Evolutionary conservation across 257 asterid genomes (phyloP).

Genomic region (Fraxinus cuspidata): DNA sequence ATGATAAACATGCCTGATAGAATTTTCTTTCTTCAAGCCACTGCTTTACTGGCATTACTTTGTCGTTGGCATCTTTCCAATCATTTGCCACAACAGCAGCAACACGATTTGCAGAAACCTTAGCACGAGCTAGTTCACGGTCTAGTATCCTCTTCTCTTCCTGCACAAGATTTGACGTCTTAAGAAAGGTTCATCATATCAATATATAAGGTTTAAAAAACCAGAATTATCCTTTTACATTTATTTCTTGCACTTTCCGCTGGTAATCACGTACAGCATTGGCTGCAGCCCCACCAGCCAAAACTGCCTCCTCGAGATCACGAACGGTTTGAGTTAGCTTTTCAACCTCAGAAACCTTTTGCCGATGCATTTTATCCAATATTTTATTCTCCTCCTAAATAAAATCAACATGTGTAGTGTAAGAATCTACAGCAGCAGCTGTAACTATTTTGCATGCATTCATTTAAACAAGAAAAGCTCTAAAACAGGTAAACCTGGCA

Average conservation of each 20-base stretch:
- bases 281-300: conserved; percentile 95
- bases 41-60: conserved; percentile 98
- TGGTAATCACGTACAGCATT: conserved; percentile 90
- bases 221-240: conserved; percentile 38
- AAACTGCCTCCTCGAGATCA: conserved; percentile 93
- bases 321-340: conserved; percentile 77
- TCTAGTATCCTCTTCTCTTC: conserved; percentile 86
- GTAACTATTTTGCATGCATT: conserved; percentile 2
- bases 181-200: conserved; percentile 16
- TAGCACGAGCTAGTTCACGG: conserved; percentile 93
- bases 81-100: conserved; percentile 95
- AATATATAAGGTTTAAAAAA: not conserved
- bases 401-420: conserved; percentile 20
- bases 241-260: conserved; percentile 78
- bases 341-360: conserved; percentile 89
- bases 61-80: conserved; percentile 93
- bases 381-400: conserved; percentile 87
- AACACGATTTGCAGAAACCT: conserved; percentile 92
- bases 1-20: conserved; percentile 58
- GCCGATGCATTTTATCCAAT: conserved; percentile 85
- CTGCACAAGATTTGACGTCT: conserved; percentile 47
- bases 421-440: conserved; percentile 28
- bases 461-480: conserved; percentile 20
- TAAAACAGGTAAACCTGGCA: conserved; percentile 66
- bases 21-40: conserved; percentile 97